phyloP scores from a whole-genome alignment of 2,329 filamentous ascomycete species.

The Cadophora gregata region DNA sequence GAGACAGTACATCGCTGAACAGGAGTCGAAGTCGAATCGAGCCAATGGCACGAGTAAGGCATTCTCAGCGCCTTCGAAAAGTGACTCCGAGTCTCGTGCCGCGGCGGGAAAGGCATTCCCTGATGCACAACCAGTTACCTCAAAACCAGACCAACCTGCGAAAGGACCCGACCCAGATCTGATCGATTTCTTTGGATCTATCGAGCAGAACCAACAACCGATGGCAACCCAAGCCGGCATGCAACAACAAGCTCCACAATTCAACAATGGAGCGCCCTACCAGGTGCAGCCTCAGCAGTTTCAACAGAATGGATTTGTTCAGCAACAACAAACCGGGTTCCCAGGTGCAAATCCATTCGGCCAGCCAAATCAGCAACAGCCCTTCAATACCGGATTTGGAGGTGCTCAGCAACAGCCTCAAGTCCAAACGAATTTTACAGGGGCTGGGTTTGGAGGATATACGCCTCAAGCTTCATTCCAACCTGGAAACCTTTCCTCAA shows the following conservation, averaged over 20 bases:
- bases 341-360: constrained; percentile 16
- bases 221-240: constrained; percentile 56
- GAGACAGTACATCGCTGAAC: constrained; percentile 87
- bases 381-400: constrained; percentile 42
- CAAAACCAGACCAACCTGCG: constrained; percentile 52
- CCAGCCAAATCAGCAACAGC: constrained; percentile 46
- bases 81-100: constrained; percentile 40
- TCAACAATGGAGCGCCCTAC: constrained; percentile 40
- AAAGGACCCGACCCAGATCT: constrained; percentile 77
- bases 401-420: constrained; percentile 36
- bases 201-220: constrained; percentile 84
- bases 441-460: constrained; percentile 85
- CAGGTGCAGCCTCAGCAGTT: constrained; percentile 48
- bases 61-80: constrained; percentile 49
- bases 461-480: constrained; percentile 68
- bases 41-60: constrained; percentile 49
- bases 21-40: constrained; percentile 68
- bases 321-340: constrained; percentile 19
- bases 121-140: constrained; percentile 39
- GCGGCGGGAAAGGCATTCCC: constrained; percentile 41
- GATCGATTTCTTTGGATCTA: constrained; percentile 94
- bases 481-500: too few species aligned
- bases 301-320: constrained; percentile 51
- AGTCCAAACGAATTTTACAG: constrained; percentile 68
- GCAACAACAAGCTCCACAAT: constrained; percentile 44